Evolutionary conservation across 169 alveolate species (phyloP).

Genomic region (Eimeria falciformis): DNA sequence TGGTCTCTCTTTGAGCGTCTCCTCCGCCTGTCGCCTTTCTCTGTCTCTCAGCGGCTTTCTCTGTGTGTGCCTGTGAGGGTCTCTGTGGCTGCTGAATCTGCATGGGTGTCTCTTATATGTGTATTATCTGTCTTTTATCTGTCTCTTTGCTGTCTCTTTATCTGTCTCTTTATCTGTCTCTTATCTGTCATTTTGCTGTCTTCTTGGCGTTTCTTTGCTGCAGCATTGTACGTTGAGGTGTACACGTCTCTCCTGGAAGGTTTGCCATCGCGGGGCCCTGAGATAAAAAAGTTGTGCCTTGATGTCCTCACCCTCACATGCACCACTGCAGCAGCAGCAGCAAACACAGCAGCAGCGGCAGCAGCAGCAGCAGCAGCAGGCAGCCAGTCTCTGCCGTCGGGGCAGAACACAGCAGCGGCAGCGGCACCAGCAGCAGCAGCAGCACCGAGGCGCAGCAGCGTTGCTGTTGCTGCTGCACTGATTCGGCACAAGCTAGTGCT

Average conservation of each 20-base stretch:
- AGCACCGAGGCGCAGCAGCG: slow-evolving; percentile 37
- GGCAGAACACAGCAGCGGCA: not conserved
- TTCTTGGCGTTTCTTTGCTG: not conserved
- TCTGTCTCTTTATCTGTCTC: not conserved
- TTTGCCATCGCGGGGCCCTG: slow-evolving; percentile 9
- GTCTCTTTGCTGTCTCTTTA: not conserved
- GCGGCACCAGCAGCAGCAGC: slow-evolving; percentile 33
- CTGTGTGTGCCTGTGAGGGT: no score
- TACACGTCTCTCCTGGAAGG: slow-evolving; percentile 32
- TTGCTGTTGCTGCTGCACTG: slow-evolving; percentile 53
- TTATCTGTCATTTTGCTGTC: not conserved
- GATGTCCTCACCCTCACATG: slow-evolving; percentile 41
- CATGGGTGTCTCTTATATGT: not conserved
- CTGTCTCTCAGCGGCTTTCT: no score
- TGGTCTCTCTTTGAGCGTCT: no score
- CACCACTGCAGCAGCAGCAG: slow-evolving; percentile 22
- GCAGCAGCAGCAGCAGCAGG: slow-evolving; percentile 19
- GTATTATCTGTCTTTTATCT: no score
- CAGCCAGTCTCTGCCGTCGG: not conserved
- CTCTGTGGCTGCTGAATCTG: no score
- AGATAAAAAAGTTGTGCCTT: not conserved
- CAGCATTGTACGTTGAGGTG: slow-evolving; percentile 55
- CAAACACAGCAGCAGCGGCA: not conserved
- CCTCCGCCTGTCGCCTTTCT: no score
- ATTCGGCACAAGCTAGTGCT: slow-evolving; percentile 41